phyloP scores from a whole-genome alignment of 2,329 filamentous ascomycete genomes.

The Claviceps sorghi region DNA sequence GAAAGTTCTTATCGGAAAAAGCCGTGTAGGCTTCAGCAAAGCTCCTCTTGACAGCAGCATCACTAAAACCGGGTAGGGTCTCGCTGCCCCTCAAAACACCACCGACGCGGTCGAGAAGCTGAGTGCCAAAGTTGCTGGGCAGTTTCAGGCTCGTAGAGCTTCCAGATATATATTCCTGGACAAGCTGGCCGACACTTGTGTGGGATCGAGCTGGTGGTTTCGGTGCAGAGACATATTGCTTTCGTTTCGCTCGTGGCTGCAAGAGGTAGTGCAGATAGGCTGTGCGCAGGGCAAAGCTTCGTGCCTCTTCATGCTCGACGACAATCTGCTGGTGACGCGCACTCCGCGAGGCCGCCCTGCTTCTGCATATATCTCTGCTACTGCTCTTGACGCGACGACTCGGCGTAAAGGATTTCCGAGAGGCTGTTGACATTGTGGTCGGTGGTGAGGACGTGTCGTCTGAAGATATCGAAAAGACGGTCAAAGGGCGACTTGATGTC shows the following conservation, averaged over 20 bases:
- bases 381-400: constrained; percentile 30
- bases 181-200: constrained; percentile 67
- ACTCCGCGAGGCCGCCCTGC: constrained; percentile 26
- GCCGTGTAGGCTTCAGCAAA: constrained; percentile 92
- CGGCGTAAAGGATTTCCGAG: constrained; percentile 31
- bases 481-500: constrained; percentile 18
- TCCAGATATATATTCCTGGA: constrained; percentile 64
- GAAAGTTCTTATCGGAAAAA: constrained; percentile 76
- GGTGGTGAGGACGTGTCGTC: neutral
- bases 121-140: constrained; percentile 37
- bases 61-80: constrained; percentile 73
- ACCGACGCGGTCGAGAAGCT: constrained; percentile 57
- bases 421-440: constrained; percentile 31
- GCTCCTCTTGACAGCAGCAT: constrained; percentile 79
- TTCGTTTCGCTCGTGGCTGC: constrained; percentile 76
- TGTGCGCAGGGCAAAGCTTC: constrained; percentile 76
- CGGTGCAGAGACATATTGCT: constrained; percentile 63
- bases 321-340: constrained; percentile 27
- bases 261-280: constrained; percentile 89
- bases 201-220: constrained; percentile 47
- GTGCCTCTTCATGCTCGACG: constrained; percentile 64
- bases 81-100: constrained; percentile 71
- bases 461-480: constrained; percentile 2
- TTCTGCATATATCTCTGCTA: constrained; percentile 26
- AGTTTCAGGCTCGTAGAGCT: constrained; percentile 38